phyloP scores from a whole-genome alignment of 805 yeast species.

The Suhomyces pyralidae region DNA sequence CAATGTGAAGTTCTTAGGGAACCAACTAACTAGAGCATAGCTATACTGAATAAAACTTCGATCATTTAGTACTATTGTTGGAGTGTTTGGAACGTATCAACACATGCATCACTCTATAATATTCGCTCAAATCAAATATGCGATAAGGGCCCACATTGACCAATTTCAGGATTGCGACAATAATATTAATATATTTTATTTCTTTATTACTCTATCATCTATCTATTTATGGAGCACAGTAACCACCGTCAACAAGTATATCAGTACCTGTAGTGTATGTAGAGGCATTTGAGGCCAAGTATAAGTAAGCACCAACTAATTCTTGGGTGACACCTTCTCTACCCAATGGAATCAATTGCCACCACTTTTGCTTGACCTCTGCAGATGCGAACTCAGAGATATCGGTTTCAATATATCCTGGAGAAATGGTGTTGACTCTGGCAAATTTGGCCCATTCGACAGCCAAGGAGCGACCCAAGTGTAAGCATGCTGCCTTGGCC shows the following conservation, averaged over 20 bases:
- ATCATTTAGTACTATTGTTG: too few species aligned
- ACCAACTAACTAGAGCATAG: too few species aligned
- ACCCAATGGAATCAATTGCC: conserved; percentile 42
- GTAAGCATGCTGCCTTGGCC: conserved; percentile 44
- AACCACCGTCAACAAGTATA: conserved; percentile 47
- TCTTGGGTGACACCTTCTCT: conserved; percentile 44
- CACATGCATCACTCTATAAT: too few species aligned
- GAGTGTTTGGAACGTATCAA: too few species aligned
- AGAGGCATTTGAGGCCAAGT: conserved; percentile 44
- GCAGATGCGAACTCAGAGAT: conserved; percentile 35
- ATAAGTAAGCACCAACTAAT: conserved; percentile 46
- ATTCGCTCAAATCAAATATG: too few species aligned
- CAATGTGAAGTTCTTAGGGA: too few species aligned
- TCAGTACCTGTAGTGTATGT: conserved; percentile 46
- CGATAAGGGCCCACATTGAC: too few species aligned
- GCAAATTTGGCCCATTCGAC: conserved; percentile 49
- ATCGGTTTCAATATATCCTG: conserved; percentile 43
- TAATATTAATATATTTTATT: neutral
- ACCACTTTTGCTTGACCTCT: conserved; percentile 36
- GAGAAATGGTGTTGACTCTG: conserved; percentile 42
- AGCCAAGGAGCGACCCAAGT: conserved; percentile 43
- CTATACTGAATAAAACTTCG: too few species aligned
- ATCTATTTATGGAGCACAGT: conserved; percentile 14
- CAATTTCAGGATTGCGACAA: neutral
- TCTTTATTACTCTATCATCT: neutral